Evolutionary conservation across 2,329 filamentous ascomycete genomes (phyloP).

Genomic region (Bisporella sp.): DNA sequence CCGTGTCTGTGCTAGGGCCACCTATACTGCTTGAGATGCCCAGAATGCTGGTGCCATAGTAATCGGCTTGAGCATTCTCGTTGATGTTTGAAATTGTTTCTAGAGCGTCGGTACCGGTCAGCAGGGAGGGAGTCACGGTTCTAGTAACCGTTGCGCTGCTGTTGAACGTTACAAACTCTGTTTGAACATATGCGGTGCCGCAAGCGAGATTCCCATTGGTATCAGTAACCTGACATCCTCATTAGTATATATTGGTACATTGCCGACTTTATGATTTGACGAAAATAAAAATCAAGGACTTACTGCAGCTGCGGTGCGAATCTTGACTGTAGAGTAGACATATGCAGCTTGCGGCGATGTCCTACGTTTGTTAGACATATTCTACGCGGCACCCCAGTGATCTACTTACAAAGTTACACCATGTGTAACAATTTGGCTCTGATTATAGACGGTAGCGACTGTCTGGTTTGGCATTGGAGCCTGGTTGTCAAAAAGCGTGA

Average conservation of each 20-base stretch:
- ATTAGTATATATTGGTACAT: not conserved
- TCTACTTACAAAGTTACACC: not conserved
- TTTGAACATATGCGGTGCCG: not conserved
- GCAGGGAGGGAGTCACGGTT: not conserved
- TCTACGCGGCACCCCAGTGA: not conserved
- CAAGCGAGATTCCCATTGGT: not conserved
- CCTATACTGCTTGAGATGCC: not conserved
- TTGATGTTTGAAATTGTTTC: not conserved
- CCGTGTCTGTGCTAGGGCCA: not conserved
- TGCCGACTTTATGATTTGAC: not conserved
- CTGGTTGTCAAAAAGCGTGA: constrained; percentile 24
- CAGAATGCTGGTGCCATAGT: not conserved
- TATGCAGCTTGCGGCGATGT: not conserved
- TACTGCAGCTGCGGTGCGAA: not conserved
- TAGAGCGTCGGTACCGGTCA: not conserved
- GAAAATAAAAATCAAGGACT: not conserved
- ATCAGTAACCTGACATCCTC: not conserved
- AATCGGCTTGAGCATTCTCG: not conserved
- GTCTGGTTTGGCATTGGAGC: constrained; percentile 27
- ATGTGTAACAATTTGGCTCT: not conserved
- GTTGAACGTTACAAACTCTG: not conserved
- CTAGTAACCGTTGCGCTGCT: not conserved
- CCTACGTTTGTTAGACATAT: not conserved
- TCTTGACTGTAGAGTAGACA: not conserved
- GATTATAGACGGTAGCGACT: not conserved